Evolutionary conservation across 1,284 basidiomycete species (phyloP), one percentile per base, ranked within the genome.

Genomic region (Melanopsichium pennsylvanicum): DNA sequence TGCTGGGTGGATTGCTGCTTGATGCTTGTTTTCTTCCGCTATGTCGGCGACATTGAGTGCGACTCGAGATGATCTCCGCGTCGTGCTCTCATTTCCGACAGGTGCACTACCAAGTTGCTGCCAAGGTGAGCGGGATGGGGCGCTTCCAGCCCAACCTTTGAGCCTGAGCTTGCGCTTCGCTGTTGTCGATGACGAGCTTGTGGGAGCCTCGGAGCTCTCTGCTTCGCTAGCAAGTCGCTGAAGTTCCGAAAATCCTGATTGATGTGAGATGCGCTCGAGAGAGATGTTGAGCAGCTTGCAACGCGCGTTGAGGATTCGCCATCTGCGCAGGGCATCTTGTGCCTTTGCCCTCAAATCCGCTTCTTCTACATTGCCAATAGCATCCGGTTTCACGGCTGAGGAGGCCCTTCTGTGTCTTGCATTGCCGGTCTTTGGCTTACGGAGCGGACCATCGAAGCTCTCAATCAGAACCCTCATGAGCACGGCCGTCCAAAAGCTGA

Each of bases 401-500:
- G 60, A 63, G 4, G 26, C 18, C n/a, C 45, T 35, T 5, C 44
- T 41, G 15, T 54, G 44, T 23, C 44, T 43, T 19, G 15, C 32
- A 19, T 25, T 10, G 18, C 7, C 19, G 21, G 18, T 31, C 35
- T 11, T 32, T 11, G n/a, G n/a, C n/a, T n/a, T n/a, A n/a, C n/a
- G 39, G 9, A 48, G 22, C 21, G 49, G 51, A 8, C 58, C 62
- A 31, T 70, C 62, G 13, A 82, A 80, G 8, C 83, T 85, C 27
- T 75, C 86, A 85, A 88, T 84, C 75, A 96, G 88, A 81, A 92
- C 91, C 23, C 92, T 87, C 16, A 97, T 83, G 38, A 97, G 84
- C 0, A 89, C 89, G 1, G 90, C 87, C 1, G 90, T 87, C 95
- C 96, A 98, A 81, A 89, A 96, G 4, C 92, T 87, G 27, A 94